Evolutionary conservation across 176 grass and related monocot genomes (phyloP).

Genomic region (Metroxylon sagu): DNA sequence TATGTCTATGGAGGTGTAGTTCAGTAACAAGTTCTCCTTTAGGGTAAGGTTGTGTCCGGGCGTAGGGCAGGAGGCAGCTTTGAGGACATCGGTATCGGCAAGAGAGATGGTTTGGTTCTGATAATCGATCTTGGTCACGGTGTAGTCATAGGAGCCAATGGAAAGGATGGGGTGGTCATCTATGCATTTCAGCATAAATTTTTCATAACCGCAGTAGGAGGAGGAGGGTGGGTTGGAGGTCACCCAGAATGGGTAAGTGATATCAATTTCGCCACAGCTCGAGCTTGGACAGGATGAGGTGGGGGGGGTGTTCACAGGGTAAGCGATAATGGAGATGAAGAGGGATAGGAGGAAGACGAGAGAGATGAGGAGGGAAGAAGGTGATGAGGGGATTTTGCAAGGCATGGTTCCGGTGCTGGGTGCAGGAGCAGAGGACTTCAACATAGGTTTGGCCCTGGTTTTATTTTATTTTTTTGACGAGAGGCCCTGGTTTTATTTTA

Average conservation of each 20-base stretch:
- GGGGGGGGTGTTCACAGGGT: no score
- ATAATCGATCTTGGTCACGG: neutral
- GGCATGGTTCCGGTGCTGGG: no score
- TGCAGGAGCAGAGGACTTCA: no score
- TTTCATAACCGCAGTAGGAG: neutral
- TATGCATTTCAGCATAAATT: neutral
- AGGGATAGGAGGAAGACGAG: no score
- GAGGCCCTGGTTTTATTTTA: no score
- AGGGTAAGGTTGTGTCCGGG: neutral
- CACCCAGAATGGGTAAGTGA: constrained; percentile 12
- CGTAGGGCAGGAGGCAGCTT: neutral
- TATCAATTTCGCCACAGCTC: neutral
- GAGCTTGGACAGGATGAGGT: neutral
- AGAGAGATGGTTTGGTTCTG: neutral
- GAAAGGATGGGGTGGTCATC: neutral
- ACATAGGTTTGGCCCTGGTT: no score
- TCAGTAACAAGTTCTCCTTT: neutral
- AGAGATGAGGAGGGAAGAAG: no score
- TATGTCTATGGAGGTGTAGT: neutral
- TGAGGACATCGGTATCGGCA: neutral
- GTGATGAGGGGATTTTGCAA: no score
- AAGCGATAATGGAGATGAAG: no score
- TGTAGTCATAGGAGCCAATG: neutral
- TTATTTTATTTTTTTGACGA: no score
- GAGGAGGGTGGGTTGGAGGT: neutral